A percentile compares a stretch with the other conserved stretches of the same genome.
Conservation (phyloP, 2,329 filamentous ascomycete genomes). For the Cladophialophora yegresii region DNA sequence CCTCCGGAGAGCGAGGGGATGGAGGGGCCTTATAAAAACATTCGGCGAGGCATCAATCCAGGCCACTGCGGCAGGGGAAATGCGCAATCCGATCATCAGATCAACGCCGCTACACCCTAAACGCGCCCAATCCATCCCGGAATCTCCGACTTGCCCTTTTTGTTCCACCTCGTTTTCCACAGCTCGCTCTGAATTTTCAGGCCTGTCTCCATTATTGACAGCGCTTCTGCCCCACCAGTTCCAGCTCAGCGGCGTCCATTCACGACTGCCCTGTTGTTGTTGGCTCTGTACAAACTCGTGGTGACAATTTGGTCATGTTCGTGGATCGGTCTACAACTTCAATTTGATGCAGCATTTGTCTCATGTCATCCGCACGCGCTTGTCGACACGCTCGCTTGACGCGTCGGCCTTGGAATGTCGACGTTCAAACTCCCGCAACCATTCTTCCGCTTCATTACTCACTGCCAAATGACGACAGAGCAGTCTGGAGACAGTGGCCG, state of each 20-base stretch:
- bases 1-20: slow-evolving; percentile 5
- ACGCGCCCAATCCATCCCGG: slow-evolving; percentile 3
- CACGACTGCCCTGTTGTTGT: not conserved
- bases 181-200: not conserved
- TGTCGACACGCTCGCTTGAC: not conserved
- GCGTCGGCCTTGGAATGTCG: slow-evolving; percentile 1
- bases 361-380: not conserved
- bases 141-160: not conserved
- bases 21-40: slow-evolving; percentile 12
- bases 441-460: not conserved
- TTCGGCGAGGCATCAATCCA: not conserved
- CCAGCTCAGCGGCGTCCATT: not conserved
- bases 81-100: slow-evolving; percentile 13
- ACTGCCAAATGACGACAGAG: slow-evolving; percentile 43
- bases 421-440: not conserved
- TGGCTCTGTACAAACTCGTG: not conserved
- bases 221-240: not conserved
- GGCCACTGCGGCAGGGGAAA: slow-evolving; percentile 7
- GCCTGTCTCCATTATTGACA: not conserved
- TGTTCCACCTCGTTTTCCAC: not conserved
- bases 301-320: not conserved
- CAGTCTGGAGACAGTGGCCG: slow-evolving; percentile 33
- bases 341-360: not conserved
- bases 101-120: slow-evolving; percentile 4
- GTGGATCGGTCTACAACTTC: not conserved